phyloP scores from a whole-genome alignment of 2,329 filamentous ascomycete genomes.

The Verticillium longisporum region DNA sequence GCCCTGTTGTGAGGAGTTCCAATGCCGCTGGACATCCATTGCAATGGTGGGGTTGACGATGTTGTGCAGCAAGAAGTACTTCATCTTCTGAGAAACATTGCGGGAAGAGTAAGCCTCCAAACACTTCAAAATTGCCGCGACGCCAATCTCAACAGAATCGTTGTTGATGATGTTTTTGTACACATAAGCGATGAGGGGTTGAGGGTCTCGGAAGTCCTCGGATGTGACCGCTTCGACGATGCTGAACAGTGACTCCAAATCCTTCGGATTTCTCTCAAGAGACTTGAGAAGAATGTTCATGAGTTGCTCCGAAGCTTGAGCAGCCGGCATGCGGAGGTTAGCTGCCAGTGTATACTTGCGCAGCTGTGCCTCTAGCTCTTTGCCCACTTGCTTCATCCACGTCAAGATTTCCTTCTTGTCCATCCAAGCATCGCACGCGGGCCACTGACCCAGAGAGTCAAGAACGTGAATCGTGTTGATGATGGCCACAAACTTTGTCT shows the following conservation, averaged over 20 bases:
- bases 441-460: constrained; percentile 66
- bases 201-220: constrained; percentile 72
- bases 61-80: constrained; percentile 86
- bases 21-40: constrained; percentile 88
- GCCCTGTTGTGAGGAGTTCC: constrained; percentile 50
- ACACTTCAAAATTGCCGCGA: constrained; percentile 72
- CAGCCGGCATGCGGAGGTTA: constrained; percentile 71
- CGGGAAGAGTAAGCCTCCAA: constrained; percentile 81
- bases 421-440: constrained; percentile 64
- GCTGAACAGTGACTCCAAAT: constrained; percentile 77
- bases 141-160: constrained; percentile 81
- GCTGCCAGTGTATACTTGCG: constrained; percentile 63
- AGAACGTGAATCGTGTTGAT: constrained; percentile 86
- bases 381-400: constrained; percentile 62
- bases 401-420: constrained; percentile 54
- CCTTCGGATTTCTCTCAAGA: constrained; percentile 64
- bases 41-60: constrained; percentile 94
- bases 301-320: constrained; percentile 83
- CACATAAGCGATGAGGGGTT: constrained; percentile 73
- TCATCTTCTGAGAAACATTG: constrained; percentile 76
- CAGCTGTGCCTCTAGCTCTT: constrained; percentile 70
- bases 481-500: constrained; percentile 60
- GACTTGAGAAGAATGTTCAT: constrained; percentile 81
- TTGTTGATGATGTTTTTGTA: constrained; percentile 79
- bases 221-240: constrained; percentile 78